phyloP scores from a whole-genome alignment of 2,329 filamentous ascomycete genomes.

The Aspergillus sp. region DNA sequence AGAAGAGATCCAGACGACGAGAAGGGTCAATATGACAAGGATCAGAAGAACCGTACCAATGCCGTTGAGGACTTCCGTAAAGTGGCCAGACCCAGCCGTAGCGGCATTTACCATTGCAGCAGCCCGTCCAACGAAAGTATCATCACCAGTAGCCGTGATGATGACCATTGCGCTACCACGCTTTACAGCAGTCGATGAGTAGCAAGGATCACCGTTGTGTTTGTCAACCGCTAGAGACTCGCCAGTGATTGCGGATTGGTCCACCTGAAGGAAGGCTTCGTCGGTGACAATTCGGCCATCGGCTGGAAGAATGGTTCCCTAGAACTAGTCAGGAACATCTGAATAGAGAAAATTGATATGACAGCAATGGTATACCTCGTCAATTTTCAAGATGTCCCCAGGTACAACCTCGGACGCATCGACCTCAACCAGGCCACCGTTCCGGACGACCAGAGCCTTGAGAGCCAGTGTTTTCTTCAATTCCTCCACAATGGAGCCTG shows the following conservation, averaged over 20 bases:
- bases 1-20: conserved; percentile 75
- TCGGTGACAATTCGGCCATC: conserved; percentile 81
- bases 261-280: conserved; percentile 76
- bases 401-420: conserved; percentile 78
- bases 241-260: conserved; percentile 86
- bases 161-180: conserved; percentile 79
- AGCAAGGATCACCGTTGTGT: conserved; percentile 71
- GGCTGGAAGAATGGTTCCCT: conserved; percentile 81
- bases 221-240: conserved; percentile 90
- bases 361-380: conserved; percentile 49
- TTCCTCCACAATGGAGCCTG: conserved; percentile 82
- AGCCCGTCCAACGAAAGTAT: conserved; percentile 81
- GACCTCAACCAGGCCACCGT: conserved; percentile 67
- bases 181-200: conserved; percentile 81
- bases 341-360: not conserved
- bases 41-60: conserved; percentile 75
- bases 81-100: conserved; percentile 67
- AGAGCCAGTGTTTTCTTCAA: conserved; percentile 84
- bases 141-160: conserved; percentile 76
- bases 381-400: conserved; percentile 80
- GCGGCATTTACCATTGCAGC: conserved; percentile 77
- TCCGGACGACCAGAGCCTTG: conserved; percentile 79
- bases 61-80: conserved; percentile 81
- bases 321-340: conserved; percentile 1
- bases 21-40: conserved; percentile 69